Conservation (phyloP, 164 flowering plant genomes). For the Cinnamomum micranthum region DNA sequence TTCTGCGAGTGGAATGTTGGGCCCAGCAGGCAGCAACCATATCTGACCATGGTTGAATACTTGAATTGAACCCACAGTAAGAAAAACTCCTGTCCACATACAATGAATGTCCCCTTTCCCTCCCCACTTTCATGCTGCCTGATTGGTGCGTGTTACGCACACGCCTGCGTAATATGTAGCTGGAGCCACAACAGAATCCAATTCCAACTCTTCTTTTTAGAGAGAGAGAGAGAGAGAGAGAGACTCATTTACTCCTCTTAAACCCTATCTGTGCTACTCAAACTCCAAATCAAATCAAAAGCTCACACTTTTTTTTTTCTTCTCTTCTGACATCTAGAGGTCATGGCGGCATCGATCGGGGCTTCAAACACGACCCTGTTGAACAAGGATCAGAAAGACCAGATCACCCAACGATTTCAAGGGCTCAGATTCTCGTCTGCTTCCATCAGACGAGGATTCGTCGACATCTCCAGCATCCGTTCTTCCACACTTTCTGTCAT, state of each 20-base stretch:
- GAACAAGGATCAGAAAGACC: conserved; percentile 37
- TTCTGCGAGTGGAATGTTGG: no score
- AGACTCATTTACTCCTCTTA: conserved; percentile 14
- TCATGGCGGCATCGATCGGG: conserved; percentile 62
- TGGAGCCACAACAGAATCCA: conserved; percentile 27
- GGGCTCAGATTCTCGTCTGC: conserved; percentile 47
- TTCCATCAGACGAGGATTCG: conserved; percentile 9
- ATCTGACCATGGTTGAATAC: no score
- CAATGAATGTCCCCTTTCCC: no score
- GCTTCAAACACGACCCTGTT: conserved; percentile 38
- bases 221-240: no score
- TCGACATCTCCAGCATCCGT: conserved; percentile 11
- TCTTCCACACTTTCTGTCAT: conserved; percentile 30
- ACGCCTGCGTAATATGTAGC: conserved; percentile 31
- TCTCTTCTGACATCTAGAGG: conserved; percentile 5
- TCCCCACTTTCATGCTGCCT: no score
- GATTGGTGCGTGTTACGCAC: no score
- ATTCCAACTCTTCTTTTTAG: conserved; percentile 7
- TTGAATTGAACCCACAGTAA: no score
- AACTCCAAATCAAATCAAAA: no score
- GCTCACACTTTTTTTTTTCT: conserved; percentile 15
- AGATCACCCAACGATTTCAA: conserved; percentile 36
- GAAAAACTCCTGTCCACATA: no score
- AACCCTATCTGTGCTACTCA: conserved; percentile 3
- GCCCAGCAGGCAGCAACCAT: no score